phyloP scores from a whole-genome alignment of 352 stramenopile species.

The Pilasporangium apinafurcum region DNA sequence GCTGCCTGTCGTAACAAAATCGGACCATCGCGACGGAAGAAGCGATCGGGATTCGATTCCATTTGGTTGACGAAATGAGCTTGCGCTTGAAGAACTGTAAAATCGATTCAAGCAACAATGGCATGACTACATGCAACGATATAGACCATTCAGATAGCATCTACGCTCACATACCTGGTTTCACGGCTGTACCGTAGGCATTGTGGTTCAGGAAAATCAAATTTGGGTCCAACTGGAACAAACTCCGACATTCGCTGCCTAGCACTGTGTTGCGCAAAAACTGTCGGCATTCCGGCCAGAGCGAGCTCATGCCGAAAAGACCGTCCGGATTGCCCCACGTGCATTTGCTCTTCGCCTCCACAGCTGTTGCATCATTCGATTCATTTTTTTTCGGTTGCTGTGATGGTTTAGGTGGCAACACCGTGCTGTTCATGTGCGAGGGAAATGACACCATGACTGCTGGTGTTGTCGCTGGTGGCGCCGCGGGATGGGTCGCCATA shows the following conservation, averaged over 20 bases:
- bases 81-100: constrained; percentile 77
- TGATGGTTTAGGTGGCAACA: no score
- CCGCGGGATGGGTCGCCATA: no score
- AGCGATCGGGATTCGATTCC: constrained; percentile 83
- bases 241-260: constrained; percentile 55
- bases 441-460: no score
- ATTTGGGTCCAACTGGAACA: constrained; percentile 80
- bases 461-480: no score
- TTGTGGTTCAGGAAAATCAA: constrained; percentile 82
- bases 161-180: constrained; percentile 33
- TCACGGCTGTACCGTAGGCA: constrained; percentile 66
- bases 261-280: constrained; percentile 57
- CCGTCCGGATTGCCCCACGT: neutral
- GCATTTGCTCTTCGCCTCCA: no score
- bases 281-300: constrained; percentile 55
- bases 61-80: constrained; percentile 85
- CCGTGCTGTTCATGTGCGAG: no score
- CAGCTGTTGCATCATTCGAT: no score
- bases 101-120: no score
- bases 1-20: constrained; percentile 58
- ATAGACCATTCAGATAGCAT: neutral
- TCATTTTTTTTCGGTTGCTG: no score
- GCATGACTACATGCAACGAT: no score
- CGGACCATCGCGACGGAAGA: constrained; percentile 63
- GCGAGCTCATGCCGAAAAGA: constrained; percentile 52